Percentiles rank a stretch among this genome's conserved stretches.
Evolutionary conservation across 2,329 filamentous ascomycete genomes (phyloP).

Genomic region (Penicillium digitatum): DNA sequence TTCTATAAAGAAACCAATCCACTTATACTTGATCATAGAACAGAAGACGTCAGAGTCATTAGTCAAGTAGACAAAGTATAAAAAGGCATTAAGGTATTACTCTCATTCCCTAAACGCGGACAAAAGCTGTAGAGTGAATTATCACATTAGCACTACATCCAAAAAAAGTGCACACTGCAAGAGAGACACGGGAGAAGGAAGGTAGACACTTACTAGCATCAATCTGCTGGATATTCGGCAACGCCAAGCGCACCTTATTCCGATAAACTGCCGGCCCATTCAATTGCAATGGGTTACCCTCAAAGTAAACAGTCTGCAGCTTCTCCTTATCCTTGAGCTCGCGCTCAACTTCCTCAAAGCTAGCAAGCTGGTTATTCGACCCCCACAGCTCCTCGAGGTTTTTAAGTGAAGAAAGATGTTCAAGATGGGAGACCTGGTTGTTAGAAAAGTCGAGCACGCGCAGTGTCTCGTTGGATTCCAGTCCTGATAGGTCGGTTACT

Average conservation of each 20-base stretch:
- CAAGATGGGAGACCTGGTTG: slow-evolving; percentile 73
- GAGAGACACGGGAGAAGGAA: background rate
- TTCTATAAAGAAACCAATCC: background rate
- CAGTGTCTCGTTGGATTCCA: slow-evolving; percentile 64
- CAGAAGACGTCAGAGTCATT: background rate
- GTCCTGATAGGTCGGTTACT: slow-evolving; percentile 70
- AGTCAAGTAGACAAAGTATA: slow-evolving; percentile 4
- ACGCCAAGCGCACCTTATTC: slow-evolving; percentile 83
- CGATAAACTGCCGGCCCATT: slow-evolving; percentile 78
- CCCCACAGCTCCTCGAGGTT: slow-evolving; percentile 91
- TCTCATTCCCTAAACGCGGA: slow-evolving; percentile 20
- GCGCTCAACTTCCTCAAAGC: slow-evolving; percentile 75
- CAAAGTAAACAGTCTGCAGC: slow-evolving; percentile 89
- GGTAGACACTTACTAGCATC: slow-evolving; percentile 77
- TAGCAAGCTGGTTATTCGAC: slow-evolving; percentile 75
- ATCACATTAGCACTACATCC: slow-evolving; percentile 8
- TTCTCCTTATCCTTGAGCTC: slow-evolving; percentile 73
- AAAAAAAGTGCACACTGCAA: background rate
- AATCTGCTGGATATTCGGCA: slow-evolving; percentile 88
- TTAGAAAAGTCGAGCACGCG: slow-evolving; percentile 83
- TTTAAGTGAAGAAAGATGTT: slow-evolving; percentile 64
- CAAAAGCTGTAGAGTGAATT: slow-evolving; percentile 25
- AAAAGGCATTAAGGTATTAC: background rate
- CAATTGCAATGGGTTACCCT: slow-evolving; percentile 85
- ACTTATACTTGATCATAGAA: background rate